phyloP scores from a whole-genome alignment of 2,329 filamentous ascomycete species.

The Saccharata proteae region DNA sequence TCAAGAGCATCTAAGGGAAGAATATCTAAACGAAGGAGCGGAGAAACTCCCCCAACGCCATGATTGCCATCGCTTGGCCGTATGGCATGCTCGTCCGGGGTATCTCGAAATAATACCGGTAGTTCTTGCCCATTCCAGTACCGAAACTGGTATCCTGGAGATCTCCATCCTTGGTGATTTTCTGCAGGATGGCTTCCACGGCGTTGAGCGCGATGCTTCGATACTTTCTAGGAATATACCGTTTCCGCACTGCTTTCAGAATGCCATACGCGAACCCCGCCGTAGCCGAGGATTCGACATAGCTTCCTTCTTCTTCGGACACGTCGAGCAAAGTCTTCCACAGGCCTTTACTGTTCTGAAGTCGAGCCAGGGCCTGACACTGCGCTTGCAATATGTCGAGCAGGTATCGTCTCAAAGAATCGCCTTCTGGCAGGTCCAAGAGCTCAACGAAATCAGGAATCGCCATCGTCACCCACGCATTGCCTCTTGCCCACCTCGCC shows the following conservation, averaged over 20 bases:
- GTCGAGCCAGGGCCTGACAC: conserved; percentile 47
- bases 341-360: conserved; percentile 51
- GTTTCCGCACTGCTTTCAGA: conserved; percentile 58
- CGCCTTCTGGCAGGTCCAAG: conserved; percentile 45
- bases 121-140: conserved; percentile 59
- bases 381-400: conserved; percentile 56
- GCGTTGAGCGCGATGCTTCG: conserved; percentile 51
- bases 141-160: conserved; percentile 65
- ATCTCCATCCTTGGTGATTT: conserved; percentile 56
- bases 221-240: conserved; percentile 54
- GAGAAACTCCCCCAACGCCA: conserved; percentile 64
- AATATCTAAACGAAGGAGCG: conserved; percentile 45
- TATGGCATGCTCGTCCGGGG: conserved; percentile 71
- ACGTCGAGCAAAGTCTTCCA: conserved; percentile 68
- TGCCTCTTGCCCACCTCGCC: conserved; percentile 48
- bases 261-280: conserved; percentile 74
- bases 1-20: too few relatives aligned
- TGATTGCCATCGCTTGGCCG: conserved; percentile 74
- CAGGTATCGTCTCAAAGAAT: conserved; percentile 50
- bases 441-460: conserved; percentile 72
- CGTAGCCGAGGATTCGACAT: conserved; percentile 64
- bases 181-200: conserved; percentile 52
- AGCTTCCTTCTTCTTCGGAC: conserved; percentile 53
- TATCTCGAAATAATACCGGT: conserved; percentile 70
- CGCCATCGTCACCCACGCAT: conserved; percentile 70